phyloP scores from a whole-genome alignment of 2,329 filamentous ascomycete species.

The Aspergillus sp. region DNA sequence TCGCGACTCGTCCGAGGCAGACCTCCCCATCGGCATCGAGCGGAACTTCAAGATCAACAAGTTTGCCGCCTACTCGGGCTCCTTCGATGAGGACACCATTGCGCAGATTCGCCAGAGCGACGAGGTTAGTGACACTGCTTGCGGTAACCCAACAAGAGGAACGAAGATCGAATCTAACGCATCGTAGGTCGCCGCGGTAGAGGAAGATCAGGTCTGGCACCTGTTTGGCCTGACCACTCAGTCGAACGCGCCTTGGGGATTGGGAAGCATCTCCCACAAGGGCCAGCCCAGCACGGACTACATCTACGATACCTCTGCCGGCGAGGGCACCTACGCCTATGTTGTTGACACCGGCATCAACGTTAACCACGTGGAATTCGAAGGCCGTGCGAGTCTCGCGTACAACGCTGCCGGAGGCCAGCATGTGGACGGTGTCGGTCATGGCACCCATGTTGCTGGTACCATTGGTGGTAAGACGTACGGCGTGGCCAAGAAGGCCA shows the following conservation, averaged over 20 bases:
- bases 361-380: conserved; percentile 32
- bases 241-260: conserved; percentile 32
- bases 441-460: conserved; percentile 40
- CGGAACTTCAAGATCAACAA: conserved; percentile 42
- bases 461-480: conserved; percentile 34
- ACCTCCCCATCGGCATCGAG: conserved; percentile 33
- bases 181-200: conserved; percentile 23
- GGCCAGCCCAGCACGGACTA: conserved; percentile 25
- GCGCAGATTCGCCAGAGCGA: conserved; percentile 37
- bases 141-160: conserved; percentile 1
- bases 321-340: conserved; percentile 35
- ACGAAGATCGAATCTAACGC: background rate
- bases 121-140: conserved; percentile 22
- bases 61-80: conserved; percentile 44
- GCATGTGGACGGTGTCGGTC: conserved; percentile 27
- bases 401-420: conserved; percentile 29
- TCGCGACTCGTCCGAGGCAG: conserved; percentile 6
- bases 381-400: conserved; percentile 34
- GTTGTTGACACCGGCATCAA: conserved; percentile 41
- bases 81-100: conserved; percentile 45
- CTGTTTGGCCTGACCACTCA: conserved; percentile 19
- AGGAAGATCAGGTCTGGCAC: conserved; percentile 24
- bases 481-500: conserved; percentile 38
- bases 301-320: conserved; percentile 35
- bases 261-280: conserved; percentile 32